Conservation (phyloP, 2,329 filamentous ascomycete genomes). For the Diaporthe citri region DNA sequence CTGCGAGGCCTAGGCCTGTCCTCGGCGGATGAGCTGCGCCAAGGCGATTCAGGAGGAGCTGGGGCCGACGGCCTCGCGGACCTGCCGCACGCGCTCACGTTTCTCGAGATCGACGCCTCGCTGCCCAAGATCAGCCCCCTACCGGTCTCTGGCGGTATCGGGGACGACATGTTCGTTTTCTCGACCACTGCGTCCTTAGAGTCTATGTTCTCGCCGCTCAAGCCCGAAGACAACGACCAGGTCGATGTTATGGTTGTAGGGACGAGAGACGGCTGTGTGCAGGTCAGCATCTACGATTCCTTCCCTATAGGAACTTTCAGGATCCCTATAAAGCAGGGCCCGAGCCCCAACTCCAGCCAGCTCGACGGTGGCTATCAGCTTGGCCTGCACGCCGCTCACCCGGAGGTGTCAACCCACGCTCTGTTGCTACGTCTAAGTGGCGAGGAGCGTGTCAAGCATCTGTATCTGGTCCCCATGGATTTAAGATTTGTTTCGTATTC, state of each 20-base stretch:
- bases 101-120: conserved; percentile 81
- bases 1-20: conserved; percentile 44
- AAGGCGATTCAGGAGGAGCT: conserved; percentile 24
- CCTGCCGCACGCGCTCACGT: conserved; percentile 79
- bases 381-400: conserved; percentile 77
- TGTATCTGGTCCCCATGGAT: conserved; percentile 81
- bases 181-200: conserved; percentile 78
- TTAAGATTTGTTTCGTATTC: conserved; percentile 85
- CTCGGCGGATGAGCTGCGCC: conserved; percentile 42
- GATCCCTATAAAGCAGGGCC: conserved; percentile 40
- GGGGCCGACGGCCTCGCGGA: conserved; percentile 57
- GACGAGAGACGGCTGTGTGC: conserved; percentile 76
- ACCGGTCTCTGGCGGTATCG: conserved; percentile 72
- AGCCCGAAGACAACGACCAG: conserved; percentile 76
- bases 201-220: conserved; percentile 74
- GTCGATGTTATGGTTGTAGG: conserved; percentile 85
- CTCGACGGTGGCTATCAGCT: conserved; percentile 52
- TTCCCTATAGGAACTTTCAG: conserved; percentile 79
- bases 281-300: conserved; percentile 87
- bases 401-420: conserved; percentile 80
- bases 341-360: conserved; percentile 30
- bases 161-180: conserved; percentile 72
- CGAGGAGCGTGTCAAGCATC: conserved; percentile 52
- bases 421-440: conserved; percentile 67
- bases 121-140: conserved; percentile 82